phyloP scores from a whole-genome alignment of 345 rosid genomes.

The Kernera saxatilis region DNA sequence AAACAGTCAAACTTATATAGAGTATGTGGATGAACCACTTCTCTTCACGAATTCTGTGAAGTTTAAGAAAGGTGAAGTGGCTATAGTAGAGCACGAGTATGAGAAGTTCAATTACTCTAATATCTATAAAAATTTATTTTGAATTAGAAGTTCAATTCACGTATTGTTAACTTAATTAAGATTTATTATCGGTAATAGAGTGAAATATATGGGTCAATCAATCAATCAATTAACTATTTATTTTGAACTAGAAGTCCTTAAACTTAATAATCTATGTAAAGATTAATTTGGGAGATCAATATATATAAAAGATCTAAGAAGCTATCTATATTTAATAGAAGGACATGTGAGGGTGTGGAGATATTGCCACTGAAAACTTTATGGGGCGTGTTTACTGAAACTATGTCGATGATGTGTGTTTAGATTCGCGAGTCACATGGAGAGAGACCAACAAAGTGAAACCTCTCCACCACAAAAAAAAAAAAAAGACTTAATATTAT shows the following conservation, averaged over 20 bases:
- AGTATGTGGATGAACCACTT: no score
- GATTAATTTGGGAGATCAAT: neutral
- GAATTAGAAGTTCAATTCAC: no score
- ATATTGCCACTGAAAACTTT: slow-evolving; percentile 37
- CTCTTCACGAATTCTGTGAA: no score
- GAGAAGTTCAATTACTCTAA: no score
- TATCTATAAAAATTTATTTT: no score
- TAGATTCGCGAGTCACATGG: slow-evolving; percentile 59
- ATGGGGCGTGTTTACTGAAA: slow-evolving; percentile 26
- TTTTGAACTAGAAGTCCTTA: neutral
- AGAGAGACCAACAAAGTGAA: slow-evolving; percentile 9
- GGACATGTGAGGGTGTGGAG: slow-evolving; percentile 34
- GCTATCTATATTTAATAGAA: neutral
- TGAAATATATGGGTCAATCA: no score
- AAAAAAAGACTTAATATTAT: neutral
- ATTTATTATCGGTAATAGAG: no score
- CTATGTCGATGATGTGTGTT: slow-evolving; percentile 27
- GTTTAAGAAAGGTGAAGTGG: no score
- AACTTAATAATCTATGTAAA: neutral
- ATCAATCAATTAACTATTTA: neutral
- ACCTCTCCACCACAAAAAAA: slow-evolving; percentile 10
- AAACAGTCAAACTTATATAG: no score
- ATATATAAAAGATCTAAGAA: neutral
- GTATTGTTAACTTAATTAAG: no score
- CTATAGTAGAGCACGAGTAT: no score